Base-by-base conservation (phyloP, 768 basidiomycete species). In the Saitozyma sp. region DNA sequence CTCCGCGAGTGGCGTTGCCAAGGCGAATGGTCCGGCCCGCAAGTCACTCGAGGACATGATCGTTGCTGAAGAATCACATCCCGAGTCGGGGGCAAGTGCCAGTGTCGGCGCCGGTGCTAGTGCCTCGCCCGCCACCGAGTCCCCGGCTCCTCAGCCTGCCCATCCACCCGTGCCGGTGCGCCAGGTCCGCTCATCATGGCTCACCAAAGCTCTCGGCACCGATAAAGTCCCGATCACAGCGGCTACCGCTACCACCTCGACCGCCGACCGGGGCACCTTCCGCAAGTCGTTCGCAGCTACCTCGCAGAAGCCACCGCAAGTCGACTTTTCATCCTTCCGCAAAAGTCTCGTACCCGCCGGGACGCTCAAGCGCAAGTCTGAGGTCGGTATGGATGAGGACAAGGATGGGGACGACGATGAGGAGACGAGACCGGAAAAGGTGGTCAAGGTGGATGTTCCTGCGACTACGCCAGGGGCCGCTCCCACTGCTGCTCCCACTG, bases 111-210 rank as follows among this genome's bases (percentile, higher is more conserved):
- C 45, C 11, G n/a, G 45, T 17, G n/a, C 45, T 1, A 17, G 13
- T 11, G 45, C 45, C n/a, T 11, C 45, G 2, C 45, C 45, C 2
- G 45, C 45, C 13, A 19, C 46, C 55, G 29, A 50, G 20, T 37
- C 54, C 2, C 29, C 66, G 8, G 56, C 58, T 14, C 55, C 54
- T 39, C 9, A 41, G 4, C 52, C 59, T 29, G 37, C 48, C 17
- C 40, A 38, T 4, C n/a, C 62, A 11, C 13, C 61, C 3, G 54
- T 63, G 14, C 69, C 69, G 6, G 51, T 64, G 7, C 59, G 64
- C 2, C 68, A 72, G 60, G 74, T 76, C 55, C 71, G 74, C 38
- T 73, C 69, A 10, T 76, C 74, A 10, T 76, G 74, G 74, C 66
- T 76, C 8, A 59, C 55, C 48, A 71, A 73, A 59, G 74, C 74